Percentiles rank a stretch among this genome's conserved stretches.
These are phyloP conservation scores for Paraconiothyrium brasiliense DNA, from an alignment of 2,329 filamentous ascomycete genomes.

Conservation along the genomic window DNA sequence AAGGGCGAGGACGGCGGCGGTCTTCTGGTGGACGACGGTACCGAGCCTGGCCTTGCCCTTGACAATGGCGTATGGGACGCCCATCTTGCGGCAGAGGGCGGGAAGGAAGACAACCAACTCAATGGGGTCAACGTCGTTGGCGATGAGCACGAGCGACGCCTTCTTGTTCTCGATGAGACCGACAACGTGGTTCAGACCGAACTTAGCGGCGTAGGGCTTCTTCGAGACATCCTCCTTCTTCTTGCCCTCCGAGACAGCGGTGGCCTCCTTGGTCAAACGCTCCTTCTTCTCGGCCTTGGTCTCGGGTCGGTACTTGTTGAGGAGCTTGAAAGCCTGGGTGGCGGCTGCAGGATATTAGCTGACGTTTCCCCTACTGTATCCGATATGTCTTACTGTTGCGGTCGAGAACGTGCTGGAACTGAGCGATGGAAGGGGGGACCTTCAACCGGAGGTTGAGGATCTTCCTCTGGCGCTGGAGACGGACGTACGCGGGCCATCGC, in stretches of 20 bases:
- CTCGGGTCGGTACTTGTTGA: conserved; percentile 99
- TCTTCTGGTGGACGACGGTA: conserved; percentile 99
- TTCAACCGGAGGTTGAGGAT: conserved; percentile 98
- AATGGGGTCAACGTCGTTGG: conserved; percentile 99
- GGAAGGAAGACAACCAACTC: conserved; percentile 99
- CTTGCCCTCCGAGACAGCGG: conserved; percentile 97
- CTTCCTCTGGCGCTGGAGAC: conserved; percentile 93
- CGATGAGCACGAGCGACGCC: conserved; percentile 95
- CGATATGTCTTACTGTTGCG: conserved; percentile 44
- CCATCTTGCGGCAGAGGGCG: conserved; percentile 99
- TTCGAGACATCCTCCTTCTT: conserved; percentile 99
- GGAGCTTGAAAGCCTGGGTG: conserved; percentile 96
- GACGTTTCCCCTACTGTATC: conserved; percentile 78
- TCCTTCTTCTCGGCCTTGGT: conserved; percentile 99
- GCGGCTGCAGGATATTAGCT: conserved; percentile 63
- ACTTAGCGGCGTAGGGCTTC: conserved; percentile 99
- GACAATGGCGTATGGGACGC: conserved; percentile 94
- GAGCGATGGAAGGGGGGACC: conserved; percentile 95
- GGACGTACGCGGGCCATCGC: conserved; percentile 95
- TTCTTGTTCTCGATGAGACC: conserved; percentile 84
- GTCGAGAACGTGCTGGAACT: conserved; percentile 93
- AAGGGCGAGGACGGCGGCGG: conserved; percentile 91
- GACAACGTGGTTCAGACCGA: conserved; percentile 97
- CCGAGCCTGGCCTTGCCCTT: conserved; percentile 99
- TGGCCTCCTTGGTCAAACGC: conserved; percentile 97